Base-by-base conservation (phyloP, 495 filamentous ascomycete species). In the Trichocladium uniseriatum region DNA sequence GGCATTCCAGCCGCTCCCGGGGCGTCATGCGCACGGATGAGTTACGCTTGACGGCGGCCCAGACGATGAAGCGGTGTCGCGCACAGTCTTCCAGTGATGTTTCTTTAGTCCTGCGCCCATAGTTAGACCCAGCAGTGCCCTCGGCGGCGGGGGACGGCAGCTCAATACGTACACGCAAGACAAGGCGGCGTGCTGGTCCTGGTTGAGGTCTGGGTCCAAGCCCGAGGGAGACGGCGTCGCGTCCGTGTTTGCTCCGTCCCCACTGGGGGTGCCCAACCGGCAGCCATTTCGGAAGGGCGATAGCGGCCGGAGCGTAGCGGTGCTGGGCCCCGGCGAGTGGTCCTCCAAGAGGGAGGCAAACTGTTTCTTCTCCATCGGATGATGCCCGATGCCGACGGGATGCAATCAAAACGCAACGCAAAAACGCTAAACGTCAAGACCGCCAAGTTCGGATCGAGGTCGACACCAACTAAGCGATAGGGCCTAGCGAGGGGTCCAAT, bases 21-120 rank as follows among this genome's bases (percentile, higher is more conserved):
- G 59, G 45, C 24, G 58, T 62, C 61, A 71, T 73, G 49, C 62
- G 65, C 41, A 48, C 42, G n/a, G 62, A 69, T 31, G 60, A 66
- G 52, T 74, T 75, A 57, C 71, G 70, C 51, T 72, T 72, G 37
- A 73, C 63, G 36, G 71, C 71, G 34, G 69, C 68, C 72, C 72
- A 75, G 47, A 71, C 69, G 51, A 73, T 71, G 54, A 74, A 75
- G 27, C 71, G 58, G 46, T 73, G 63, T 22, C 62, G 56, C 5
- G 70, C 69, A 53, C 72, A 75, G 45, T 71, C 69, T 36, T 73
- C 69, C 28, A 59, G 58, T 6, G 61, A 55, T 14, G 64, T 66
- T 39, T 71, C 65, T 48, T 63, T 65, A 48, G 68, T 64, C 41
- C 71, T 74, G 57, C 18, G 38, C 11, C 13, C 43, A 50, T 52